These are phyloP conservation scores for Helotiales sp. DNA, from an alignment of 2,329 filamentous ascomycete genomes.

Conservation along the genomic window DNA sequence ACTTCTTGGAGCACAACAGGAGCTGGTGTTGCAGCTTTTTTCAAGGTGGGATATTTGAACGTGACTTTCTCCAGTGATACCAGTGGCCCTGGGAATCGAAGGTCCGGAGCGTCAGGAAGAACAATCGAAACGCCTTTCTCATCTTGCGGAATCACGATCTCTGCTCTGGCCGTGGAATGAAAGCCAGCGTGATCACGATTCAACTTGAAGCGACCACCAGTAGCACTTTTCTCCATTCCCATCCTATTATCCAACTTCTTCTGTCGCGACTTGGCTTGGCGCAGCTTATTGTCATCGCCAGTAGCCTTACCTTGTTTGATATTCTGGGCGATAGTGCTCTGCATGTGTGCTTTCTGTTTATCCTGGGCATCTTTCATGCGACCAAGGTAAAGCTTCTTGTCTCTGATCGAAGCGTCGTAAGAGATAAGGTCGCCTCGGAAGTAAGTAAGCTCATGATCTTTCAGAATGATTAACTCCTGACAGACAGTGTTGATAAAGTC, in stretches of 20 bases:
- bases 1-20: constrained; percentile 60
- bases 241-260: constrained; percentile 82
- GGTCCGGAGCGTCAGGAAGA: constrained; percentile 64
- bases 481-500: constrained; percentile 77
- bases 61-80: constrained; percentile 69
- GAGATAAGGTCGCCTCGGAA: constrained; percentile 74
- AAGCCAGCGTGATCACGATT: constrained; percentile 71
- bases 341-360: constrained; percentile 76
- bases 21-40: constrained; percentile 22
- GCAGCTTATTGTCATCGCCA: constrained; percentile 81
- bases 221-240: constrained; percentile 72
- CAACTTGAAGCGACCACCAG: constrained; percentile 76
- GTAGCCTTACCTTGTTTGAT: constrained; percentile 73
- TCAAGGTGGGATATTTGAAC: constrained; percentile 58
- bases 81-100: constrained; percentile 74
- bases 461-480: constrained; percentile 72
- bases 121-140: constrained; percentile 57
- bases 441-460: constrained; percentile 68
- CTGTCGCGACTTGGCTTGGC: constrained; percentile 81
- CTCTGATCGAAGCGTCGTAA: constrained; percentile 68
- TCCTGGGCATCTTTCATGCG: constrained; percentile 83
- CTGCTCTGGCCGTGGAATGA: constrained; percentile 57
- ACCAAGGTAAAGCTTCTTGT: constrained; percentile 65
- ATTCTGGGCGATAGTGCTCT: constrained; percentile 74
- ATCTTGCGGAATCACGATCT: constrained; percentile 69